Conservation (phyloP, 2,329 filamentous ascomycete genomes). For the Coniochaeta hoffmannii region DNA sequence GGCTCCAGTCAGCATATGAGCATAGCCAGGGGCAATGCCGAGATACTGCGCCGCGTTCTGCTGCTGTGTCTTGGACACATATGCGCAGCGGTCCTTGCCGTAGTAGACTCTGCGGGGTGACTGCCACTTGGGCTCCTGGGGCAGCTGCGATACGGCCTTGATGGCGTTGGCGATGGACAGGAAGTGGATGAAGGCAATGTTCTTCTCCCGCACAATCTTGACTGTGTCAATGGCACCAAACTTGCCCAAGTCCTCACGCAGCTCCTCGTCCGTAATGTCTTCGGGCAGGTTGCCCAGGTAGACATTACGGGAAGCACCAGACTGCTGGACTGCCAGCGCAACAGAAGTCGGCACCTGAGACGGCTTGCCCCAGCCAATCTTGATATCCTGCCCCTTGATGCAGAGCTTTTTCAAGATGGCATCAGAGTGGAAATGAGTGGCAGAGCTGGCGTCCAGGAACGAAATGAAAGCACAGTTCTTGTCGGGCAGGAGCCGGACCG, state of each 20-base stretch:
- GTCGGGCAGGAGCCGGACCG: slow-evolving; percentile 90
- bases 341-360: slow-evolving; percentile 97
- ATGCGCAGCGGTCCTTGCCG: slow-evolving; percentile 95
- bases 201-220: slow-evolving; percentile 97
- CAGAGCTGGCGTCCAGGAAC: slow-evolving; percentile 94
- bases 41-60: slow-evolving; percentile 98
- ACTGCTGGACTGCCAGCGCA: slow-evolving; percentile 94
- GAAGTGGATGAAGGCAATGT: slow-evolving; percentile 96
- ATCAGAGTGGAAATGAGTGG: slow-evolving; percentile 98
- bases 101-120: slow-evolving; percentile 94
- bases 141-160: slow-evolving; percentile 94
- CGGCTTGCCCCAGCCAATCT: slow-evolving; percentile 98
- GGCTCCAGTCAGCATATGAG: slow-evolving; percentile 90
- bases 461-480: slow-evolving; percentile 99
- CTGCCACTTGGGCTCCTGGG: slow-evolving; percentile 96
- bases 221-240: slow-evolving; percentile 96
- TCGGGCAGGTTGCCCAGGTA: slow-evolving; percentile 92
- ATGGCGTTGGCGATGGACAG: slow-evolving; percentile 96
- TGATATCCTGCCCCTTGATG: slow-evolving; percentile 98
- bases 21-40: slow-evolving; percentile 92
- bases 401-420: slow-evolving; percentile 99
- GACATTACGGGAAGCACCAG: slow-evolving; percentile 91
- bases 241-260: slow-evolving; percentile 91
- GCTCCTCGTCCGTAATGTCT: slow-evolving; percentile 82
- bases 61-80: slow-evolving; percentile 98